Percentiles rank a stretch among this genome's conserved stretches.
phyloP scores from a whole-genome alignment of 1,284 basidiomycete genomes.

The Ganoderma multipileum region DNA sequence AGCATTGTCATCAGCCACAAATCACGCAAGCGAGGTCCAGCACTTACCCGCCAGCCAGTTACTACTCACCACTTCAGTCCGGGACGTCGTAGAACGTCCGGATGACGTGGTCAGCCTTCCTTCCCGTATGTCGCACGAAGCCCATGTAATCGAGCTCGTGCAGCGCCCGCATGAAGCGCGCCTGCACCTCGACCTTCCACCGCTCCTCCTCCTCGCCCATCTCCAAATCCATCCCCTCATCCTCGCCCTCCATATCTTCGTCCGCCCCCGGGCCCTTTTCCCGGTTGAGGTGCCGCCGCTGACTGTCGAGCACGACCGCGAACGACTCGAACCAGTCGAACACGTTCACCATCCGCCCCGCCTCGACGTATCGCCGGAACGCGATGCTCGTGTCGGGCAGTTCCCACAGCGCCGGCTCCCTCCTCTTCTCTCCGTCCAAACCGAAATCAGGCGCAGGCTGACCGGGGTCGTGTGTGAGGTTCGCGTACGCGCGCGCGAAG shows the following conservation, averaged over 20 bases:
- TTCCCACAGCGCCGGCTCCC: constrained; percentile 47
- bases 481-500: constrained; percentile 42
- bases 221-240: constrained; percentile 33
- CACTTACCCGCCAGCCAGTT: background rate
- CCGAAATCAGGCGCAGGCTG: background rate
- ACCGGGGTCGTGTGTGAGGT: constrained; percentile 16
- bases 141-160: constrained; percentile 83
- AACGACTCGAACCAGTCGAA: constrained; percentile 86
- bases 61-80: constrained; percentile 36
- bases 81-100: constrained; percentile 70
- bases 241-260: constrained; percentile 19
- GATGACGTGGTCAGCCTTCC: constrained; percentile 78
- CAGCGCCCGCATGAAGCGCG: constrained; percentile 75
- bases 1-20: background rate
- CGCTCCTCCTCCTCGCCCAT: constrained; percentile 51
- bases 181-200: constrained; percentile 72
- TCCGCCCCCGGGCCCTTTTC: background rate
- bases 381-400: constrained; percentile 76
- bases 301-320: constrained; percentile 62
- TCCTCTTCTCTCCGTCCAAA: constrained; percentile 9
- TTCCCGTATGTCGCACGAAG: constrained; percentile 77
- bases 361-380: constrained; percentile 77
- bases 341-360: constrained; percentile 79
- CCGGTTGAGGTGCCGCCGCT: constrained; percentile 43
- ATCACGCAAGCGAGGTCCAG: background rate